These are phyloP conservation scores for Pittosporum tobira DNA, from an alignment of 129 eudicot species.

Conservation along the genomic window DNA sequence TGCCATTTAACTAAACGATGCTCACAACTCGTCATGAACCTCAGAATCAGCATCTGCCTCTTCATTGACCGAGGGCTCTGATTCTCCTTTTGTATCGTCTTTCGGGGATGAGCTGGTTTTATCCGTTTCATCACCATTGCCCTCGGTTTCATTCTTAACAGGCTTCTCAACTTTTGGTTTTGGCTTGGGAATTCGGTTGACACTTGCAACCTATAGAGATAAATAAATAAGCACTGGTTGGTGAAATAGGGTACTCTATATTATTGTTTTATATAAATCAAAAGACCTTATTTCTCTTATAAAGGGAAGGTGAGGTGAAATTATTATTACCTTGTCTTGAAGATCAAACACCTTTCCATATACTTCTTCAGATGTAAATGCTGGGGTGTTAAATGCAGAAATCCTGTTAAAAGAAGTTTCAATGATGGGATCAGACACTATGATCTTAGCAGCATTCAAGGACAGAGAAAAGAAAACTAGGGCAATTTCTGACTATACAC, in stretches of 20 bases:
- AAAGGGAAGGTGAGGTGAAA: not conserved
- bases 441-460: not conserved
- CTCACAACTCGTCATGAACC: constrained; percentile 76
- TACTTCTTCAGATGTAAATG: constrained; percentile 79
- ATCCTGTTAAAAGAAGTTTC: constrained; percentile 37
- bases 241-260: not conserved
- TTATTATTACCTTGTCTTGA: constrained; percentile 57
- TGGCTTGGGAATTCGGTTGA: constrained; percentile 84
- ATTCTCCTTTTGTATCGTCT: constrained; percentile 23
- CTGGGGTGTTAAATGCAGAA: constrained; percentile 53
- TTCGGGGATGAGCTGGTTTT: constrained; percentile 27
- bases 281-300: not conserved
- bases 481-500: not conserved
- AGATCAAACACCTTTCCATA: constrained; percentile 57
- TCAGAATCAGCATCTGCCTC: constrained; percentile 19
- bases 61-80: constrained; percentile 19
- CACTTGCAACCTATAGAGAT: constrained; percentile 76
- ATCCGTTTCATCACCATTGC: constrained; percentile 29
- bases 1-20: constrained; percentile 12
- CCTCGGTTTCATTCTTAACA: constrained; percentile 51
- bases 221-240: constrained; percentile 6
- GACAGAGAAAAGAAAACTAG: not conserved
- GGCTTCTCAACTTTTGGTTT: constrained; percentile 81
- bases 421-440: not conserved
- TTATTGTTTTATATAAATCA: not conserved